Evolutionary conservation across 805 yeast genomes (phyloP), one percentile per base, ranked within the genome.

Genomic region (Lipomyces mesembrius): DNA sequence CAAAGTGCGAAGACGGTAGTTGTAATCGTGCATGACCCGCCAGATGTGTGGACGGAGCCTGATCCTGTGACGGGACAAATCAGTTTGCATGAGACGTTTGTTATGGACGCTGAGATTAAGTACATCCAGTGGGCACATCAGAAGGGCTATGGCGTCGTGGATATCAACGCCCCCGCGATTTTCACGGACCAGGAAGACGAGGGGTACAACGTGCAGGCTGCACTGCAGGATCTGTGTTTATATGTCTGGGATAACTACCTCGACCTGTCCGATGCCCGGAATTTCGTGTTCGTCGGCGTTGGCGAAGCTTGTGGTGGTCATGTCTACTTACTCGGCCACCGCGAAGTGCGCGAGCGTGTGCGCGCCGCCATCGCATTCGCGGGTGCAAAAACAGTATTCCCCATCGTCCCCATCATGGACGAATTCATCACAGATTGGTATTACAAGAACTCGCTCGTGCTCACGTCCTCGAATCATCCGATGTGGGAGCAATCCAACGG

Each of bases 391-490:
- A 84, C 88, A 1, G 80, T 94, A 73, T 85, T 90, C 71, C 88
- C 96, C 1, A 83, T 94, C 57, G 91, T 91, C 3, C 93, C 97
- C 4, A 84, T 91, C 29, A 87, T 92, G 58, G 98, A 94, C 77
- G 98, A 95, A 77, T 86, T 89, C 8, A 84, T 93, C 79, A 85
- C 90, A 20, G 97, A 93, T 75, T 93, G 98, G 97, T 95, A 87
- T 78, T 92, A 87, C 79, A 87, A 88, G 70, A 89, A 91, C 74
- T 91, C 97, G 1, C 83, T 94, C 34, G 85, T 94, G 0, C 52
- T 68, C 25, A 86, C 97, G 2, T 83, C 91, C 60, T 79, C 82
- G 62, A 83, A 83, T 66, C 96, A 95, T 77, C 82, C 89, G 5
- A 89, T 95, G 71, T 94, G 98, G 98, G 88, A 87, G 34, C 81